Evolutionary conservation across 2,329 filamentous ascomycete genomes (phyloP), one percentile per base, ranked within the genome.

Genomic region (Fusarium sp.): DNA sequence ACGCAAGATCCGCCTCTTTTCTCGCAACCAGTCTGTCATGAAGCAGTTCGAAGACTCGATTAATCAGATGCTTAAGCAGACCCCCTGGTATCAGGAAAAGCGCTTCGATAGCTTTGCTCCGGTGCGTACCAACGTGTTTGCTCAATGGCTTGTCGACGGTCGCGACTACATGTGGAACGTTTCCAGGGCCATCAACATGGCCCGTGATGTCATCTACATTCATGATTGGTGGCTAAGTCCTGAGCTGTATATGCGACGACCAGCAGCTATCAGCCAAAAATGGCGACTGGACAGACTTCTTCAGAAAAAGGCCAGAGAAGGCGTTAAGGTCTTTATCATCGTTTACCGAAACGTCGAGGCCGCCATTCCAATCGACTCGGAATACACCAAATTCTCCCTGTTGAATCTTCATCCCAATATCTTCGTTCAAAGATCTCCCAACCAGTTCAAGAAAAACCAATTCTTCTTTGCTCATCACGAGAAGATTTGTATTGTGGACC

Each of bases 121-220:
- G 1, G 92, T 98, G 3, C 89, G 96, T 64, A 90, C 89, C 48
- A 91, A 91, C 45, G 94, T 96, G 29, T 96, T 95, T 81, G 94
- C 94, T 4, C 94, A 98, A 77, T 98, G 95, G 94, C 87, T 99
- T 11, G 95, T 99, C 1, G 96, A 99, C 80, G 96, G 93, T 18
- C 90, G 96, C 72, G 96, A 99, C 79, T 97, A 98, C 83, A 98
- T 98, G 95, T 99, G 96, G 96, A 97, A 98, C 78, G 94, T 98
- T 10, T 98, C 95, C 13, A 89, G 95, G 70, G 96, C 96, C 14
- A 97, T 99, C 75, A 96, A 94, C 78, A 97, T 98, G 90, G 96
- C 96, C 11, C 93, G 93, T 75, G 96, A 98, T 82, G 95, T 98
- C 67, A 95, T 99, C 74, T 98, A 98, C 80, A 98, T 99, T 68